These are phyloP conservation scores for Aureobasidium sp. DNA, from an alignment of 2,329 filamentous ascomycete genomes.

Conservation along the genomic window DNA sequence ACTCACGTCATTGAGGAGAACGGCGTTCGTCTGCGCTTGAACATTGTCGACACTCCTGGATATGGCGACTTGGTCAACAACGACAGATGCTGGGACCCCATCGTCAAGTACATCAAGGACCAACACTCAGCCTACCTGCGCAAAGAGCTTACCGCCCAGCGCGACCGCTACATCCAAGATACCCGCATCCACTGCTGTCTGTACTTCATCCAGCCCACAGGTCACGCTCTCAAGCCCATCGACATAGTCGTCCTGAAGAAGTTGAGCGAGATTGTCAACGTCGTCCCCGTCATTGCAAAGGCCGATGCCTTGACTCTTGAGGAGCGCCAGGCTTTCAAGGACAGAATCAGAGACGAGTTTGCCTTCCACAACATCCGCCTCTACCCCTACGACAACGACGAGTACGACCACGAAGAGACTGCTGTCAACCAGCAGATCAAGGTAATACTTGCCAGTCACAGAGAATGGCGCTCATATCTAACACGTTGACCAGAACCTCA, in stretches of 20 bases:
- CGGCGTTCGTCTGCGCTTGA: constrained; percentile 90
- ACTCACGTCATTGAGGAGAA: constrained; percentile 99
- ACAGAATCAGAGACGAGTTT: constrained; percentile 98
- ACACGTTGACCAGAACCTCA: constrained; percentile 54
- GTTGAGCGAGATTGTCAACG: constrained; percentile 97
- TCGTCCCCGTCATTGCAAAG: constrained; percentile 98
- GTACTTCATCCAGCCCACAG: constrained; percentile 98
- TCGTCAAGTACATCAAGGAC: constrained; percentile 99
- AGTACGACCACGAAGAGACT: constrained; percentile 95
- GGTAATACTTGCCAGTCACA: no score
- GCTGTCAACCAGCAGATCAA: constrained; percentile 93
- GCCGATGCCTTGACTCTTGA: constrained; percentile 92
- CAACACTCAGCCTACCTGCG: constrained; percentile 98
- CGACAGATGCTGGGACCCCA: constrained; percentile 99
- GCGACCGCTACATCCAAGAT: constrained; percentile 98
- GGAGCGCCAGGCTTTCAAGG: constrained; percentile 94
- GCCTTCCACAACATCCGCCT: constrained; percentile 99
- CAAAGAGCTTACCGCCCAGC: constrained; percentile 98
- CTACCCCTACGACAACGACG: constrained; percentile 99
- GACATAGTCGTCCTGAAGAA: constrained; percentile 99
- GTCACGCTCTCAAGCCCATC: constrained; percentile 97
- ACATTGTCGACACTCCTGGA: constrained; percentile 97
- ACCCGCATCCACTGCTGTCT: constrained; percentile 98
- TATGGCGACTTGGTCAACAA: constrained; percentile 99
- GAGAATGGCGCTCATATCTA: no score